Base-by-base conservation (phyloP, 2,329 filamentous ascomycete genomes). In the Penicillium rolfsii region DNA sequence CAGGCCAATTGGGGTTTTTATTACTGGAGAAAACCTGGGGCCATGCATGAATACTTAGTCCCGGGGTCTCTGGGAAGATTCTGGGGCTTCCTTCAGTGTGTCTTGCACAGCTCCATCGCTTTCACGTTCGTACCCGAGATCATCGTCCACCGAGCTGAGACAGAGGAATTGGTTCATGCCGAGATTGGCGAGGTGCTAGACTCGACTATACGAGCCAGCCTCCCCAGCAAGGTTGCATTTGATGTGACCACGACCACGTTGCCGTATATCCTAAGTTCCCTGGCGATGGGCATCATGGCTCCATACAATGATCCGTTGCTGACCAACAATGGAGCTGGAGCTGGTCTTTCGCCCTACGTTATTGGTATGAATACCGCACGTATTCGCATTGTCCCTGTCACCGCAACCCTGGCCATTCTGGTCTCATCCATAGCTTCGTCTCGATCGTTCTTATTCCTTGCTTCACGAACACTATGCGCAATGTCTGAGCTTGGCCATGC, bases 351-450 rank as follows among this genome's bases (percentile, higher is more conserved):
- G 24, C 77, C 79, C 4, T 81, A 76, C 63, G 68, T 80, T 9
- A 71, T 80, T 30, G 79, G 76, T 4, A 74, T 80, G 52, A 71
- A 73, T 49, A 72, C 73, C 9, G 88, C 87, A 38, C 86, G 86
- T 38, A 84, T 91, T 62, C 77, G 77, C 6, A 82, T 85, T 12
- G 82, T 91, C 3, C 85, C 87, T 1, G 79, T 85, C 61, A 86
- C 93, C 70, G 87, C 92, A 80, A 93, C 93, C 71, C 86, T 86
- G 19, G 85, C 92, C 16, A 85, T 94, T 7, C 81, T 93, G 22
- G 89, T 90, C 0, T 91, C 90, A 5, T 91, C 93, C 3, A 85
- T 93, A 62, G 90, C 89, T 0, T 91, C 91, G 8, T 91, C 89
- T 65, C 91, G 90, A 77, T 89, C 89, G 14, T 91, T 91, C 76